Evolutionary conservation across 1,139 yeast species (phyloP).

Genomic region (Tardiomyces depauwii): DNA sequence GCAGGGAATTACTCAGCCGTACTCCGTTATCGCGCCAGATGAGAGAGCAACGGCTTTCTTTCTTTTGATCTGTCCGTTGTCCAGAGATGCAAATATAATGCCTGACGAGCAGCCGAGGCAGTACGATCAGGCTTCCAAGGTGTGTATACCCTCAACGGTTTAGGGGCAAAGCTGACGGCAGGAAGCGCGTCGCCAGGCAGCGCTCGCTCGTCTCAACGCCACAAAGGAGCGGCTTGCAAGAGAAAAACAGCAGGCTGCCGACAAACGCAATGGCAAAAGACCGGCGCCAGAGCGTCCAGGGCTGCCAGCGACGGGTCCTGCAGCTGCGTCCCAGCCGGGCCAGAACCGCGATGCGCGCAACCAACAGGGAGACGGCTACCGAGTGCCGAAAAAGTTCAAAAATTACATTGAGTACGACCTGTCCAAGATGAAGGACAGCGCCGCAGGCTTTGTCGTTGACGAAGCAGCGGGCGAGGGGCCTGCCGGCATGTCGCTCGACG

Average conservation of each 20-base stretch:
- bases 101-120: background rate
- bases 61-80: too few relatives aligned
- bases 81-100: background rate
- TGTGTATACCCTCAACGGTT: too few relatives aligned
- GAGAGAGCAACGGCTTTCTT: too few relatives aligned
- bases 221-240: background rate
- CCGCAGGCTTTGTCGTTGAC: constrained; percentile 70
- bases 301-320: background rate
- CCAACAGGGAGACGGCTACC: background rate
- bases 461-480: constrained; percentile 29
- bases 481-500: constrained; percentile 46
- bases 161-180: background rate
- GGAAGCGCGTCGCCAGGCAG: background rate
- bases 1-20: too few relatives aligned
- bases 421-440: constrained; percentile 76
- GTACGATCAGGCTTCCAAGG: background rate
- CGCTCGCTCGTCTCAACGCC: background rate
- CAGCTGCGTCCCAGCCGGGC: background rate
- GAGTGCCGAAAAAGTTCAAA: constrained; percentile 21
- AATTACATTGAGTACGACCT: constrained; percentile 82
- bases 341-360: background rate
- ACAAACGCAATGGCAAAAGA: background rate
- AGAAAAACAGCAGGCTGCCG: background rate
- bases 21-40: too few relatives aligned
- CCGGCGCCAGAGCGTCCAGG: background rate